Base-by-base conservation (phyloP, 192 early-diverging fungal genomes). In the Mortierella antarctica region DNA sequence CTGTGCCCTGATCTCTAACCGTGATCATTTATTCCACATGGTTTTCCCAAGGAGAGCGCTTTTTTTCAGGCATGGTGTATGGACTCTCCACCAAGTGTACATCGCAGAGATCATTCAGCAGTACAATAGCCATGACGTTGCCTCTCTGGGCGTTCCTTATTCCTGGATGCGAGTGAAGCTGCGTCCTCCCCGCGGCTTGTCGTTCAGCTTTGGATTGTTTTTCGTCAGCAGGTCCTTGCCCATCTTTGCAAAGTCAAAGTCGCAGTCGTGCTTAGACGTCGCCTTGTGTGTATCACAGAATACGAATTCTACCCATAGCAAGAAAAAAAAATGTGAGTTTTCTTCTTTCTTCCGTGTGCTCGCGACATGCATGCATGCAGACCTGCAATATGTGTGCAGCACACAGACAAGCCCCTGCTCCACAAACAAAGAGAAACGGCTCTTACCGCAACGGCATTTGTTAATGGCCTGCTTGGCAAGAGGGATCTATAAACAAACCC, bases 381-480 rank as follows among this genome's bases (percentile, higher is more conserved):
- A 31, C 31, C 31, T 31, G 31, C 31, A 31, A 31, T 31, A 31
- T 3, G 31, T n/a, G 31, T 31, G 31, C 31, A 31, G 31, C 31
- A 31, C 31, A 31, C 31, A 31, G 31, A 31, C 31, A 31, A 31
- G 31, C 31, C 31, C 31, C 31, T 62, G 88, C 87, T 85, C 74
- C 6, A 55, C 47, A 70, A 0, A 1, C 2, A 6, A 17, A 39
- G 21, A 52, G 20, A 42, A 56, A 65, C n/a, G 15, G 46, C 18
- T 14, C 70, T 74, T 71, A 85, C 84, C 84, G 82, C 93, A 95
- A 56, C 92, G 86, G 74, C 93, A 95, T 68, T 89, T 92, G 85
- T 93, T 95, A 59, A 88, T 91, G 14, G 89, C 86, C 77, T 95
- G 92, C 73, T 95, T 93, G 42, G 91, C 90, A 17, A 93, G 87